These are phyloP conservation scores for Russula sp. DNA, from an alignment of 768 basidiomycete genomes.

Conservation along the genomic window DNA sequence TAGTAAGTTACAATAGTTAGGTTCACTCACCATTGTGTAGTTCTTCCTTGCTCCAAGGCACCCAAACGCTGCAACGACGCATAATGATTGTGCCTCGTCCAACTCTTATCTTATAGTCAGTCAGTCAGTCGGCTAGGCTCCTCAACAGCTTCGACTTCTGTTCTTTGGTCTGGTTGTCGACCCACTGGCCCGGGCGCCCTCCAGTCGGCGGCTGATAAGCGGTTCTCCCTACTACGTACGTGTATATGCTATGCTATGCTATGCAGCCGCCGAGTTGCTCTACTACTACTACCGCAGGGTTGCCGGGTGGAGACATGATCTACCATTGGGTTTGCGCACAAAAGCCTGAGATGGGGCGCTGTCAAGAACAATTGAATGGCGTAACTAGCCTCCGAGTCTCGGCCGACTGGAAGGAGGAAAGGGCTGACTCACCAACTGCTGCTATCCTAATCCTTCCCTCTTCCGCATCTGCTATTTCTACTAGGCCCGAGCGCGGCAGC, in stretches of 20 bases:
- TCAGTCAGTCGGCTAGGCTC: not conserved
- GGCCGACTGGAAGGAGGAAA: not conserved
- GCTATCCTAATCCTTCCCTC: not conserved
- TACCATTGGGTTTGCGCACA: no score
- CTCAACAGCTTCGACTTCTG: not conserved
- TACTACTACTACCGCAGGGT: no score
- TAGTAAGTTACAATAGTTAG: no score
- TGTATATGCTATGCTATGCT: no score
- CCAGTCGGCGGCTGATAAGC: no score
- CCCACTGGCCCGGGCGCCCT: no score
- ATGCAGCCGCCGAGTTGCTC: no score
- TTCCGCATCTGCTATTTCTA: not conserved
- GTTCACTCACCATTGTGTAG: no score
- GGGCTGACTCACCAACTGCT: not conserved
- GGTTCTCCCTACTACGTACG: no score
- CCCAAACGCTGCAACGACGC: not conserved
- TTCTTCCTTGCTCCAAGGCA: not conserved
- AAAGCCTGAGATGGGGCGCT: no score
- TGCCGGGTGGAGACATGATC: no score
- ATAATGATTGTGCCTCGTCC: not conserved
- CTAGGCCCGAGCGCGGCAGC: not conserved
- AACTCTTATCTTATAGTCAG: not conserved
- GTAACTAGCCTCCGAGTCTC: not conserved
- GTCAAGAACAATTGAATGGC: no score
- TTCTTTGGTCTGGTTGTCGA: not conserved